Evolutionary conservation across 2,329 filamentous ascomycete genomes (phyloP).

Genomic region (Aspergillus sojae): DNA sequence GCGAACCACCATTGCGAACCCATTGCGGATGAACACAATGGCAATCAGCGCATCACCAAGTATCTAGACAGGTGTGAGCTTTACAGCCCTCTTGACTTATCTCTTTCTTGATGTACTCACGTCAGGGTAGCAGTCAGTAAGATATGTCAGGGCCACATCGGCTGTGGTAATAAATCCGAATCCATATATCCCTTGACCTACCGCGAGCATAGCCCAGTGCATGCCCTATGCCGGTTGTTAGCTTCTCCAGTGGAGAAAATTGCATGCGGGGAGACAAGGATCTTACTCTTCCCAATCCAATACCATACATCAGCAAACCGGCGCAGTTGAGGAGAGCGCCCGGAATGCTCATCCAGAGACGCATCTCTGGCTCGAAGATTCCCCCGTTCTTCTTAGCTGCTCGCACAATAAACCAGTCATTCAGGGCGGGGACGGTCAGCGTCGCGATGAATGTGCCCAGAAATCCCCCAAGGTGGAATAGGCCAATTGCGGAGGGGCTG

Average conservation of each 20-base stretch:
- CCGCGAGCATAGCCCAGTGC: slow-evolving; percentile 46
- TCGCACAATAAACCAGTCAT: slow-evolving; percentile 39
- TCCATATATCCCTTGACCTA: slow-evolving; percentile 33
- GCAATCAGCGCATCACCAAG: slow-evolving; percentile 51
- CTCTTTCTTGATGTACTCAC: not conserved
- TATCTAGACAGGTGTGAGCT: slow-evolving; percentile 34
- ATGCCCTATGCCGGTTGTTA: slow-evolving; percentile 36
- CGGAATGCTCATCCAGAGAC: slow-evolving; percentile 37
- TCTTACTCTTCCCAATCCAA: not conserved
- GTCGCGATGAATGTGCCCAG: slow-evolving; percentile 42
- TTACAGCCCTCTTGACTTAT: not conserved
- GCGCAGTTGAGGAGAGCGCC: slow-evolving; percentile 28
- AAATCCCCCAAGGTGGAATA: slow-evolving; percentile 44
- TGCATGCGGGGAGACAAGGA: no score
- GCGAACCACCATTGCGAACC: slow-evolving; percentile 48
- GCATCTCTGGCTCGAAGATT: slow-evolving; percentile 50
- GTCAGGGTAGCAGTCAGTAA: slow-evolving; percentile 34
- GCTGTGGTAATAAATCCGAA: slow-evolving; percentile 7
- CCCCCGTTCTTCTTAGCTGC: slow-evolving; percentile 42
- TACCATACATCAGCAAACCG: not conserved
- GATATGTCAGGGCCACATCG: slow-evolving; percentile 8
- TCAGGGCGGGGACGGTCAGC: slow-evolving; percentile 36
- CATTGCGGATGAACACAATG: slow-evolving; percentile 50
- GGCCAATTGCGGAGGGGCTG: slow-evolving; percentile 37
- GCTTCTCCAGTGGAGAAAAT: not conserved